Percentiles rank a stretch among this genome's conserved stretches.
Conservation (phyloP, 225 moss, liverwort and hornwort genomes). For the Sphagnum contortum region DNA sequence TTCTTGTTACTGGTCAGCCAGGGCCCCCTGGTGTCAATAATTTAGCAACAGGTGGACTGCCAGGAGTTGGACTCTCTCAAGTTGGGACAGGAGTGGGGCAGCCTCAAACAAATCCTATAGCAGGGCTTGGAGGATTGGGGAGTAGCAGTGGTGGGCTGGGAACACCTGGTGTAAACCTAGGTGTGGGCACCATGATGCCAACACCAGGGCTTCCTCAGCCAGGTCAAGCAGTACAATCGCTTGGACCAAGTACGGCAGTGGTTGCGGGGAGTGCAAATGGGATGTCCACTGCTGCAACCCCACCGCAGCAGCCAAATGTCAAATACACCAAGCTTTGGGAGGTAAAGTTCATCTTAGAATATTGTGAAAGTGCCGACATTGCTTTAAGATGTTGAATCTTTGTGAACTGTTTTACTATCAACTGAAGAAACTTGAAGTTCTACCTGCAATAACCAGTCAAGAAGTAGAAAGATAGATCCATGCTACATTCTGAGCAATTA, state of each 20-base stretch:
- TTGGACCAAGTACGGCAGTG: conserved; percentile 27
- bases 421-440: no score
- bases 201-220: conserved; percentile 54
- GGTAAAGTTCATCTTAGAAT: conserved; percentile 16
- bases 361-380: no score
- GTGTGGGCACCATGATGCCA: conserved; percentile 55
- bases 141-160: conserved; percentile 30
- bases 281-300: conserved; percentile 34
- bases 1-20: conserved; percentile 42
- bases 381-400: no score
- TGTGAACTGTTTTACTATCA: no score
- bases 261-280: conserved; percentile 17
- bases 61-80: conserved; percentile 19
- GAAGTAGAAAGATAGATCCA: no score
- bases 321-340: conserved; percentile 96
- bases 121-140: conserved; percentile 30
- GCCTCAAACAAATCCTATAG: conserved; percentile 37
- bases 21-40: conserved; percentile 27
- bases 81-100: conserved; percentile 47
- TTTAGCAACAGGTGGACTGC: conserved; percentile 24
- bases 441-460: no score
- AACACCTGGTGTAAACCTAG: conserved; percentile 43
- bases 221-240: conserved; percentile 46
- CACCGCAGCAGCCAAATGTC: conserved; percentile 41
- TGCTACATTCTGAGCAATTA: no score